Conservation (phyloP, 768 basidiomycete genomes). For the Lentinula edodes region DNA sequence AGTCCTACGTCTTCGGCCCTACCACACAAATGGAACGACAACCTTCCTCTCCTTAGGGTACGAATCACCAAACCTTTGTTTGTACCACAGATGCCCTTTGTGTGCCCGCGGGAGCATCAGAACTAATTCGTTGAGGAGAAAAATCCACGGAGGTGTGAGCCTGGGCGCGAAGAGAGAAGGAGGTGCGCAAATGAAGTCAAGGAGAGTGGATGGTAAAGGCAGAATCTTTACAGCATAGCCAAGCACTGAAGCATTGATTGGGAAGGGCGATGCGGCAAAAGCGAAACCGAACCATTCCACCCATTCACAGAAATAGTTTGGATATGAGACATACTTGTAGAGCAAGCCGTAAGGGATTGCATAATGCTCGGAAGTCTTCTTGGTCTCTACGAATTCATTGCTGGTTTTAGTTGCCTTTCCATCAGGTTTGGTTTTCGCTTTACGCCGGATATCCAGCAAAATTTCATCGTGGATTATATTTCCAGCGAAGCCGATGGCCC, state of each 20-base stretch:
- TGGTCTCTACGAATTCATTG: slow-evolving; percentile 13
- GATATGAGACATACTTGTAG: slow-evolving; percentile 78
- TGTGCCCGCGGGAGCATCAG: slow-evolving; percentile 81
- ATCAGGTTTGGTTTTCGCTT: slow-evolving; percentile 38
- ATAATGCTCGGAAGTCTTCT: slow-evolving; percentile 47
- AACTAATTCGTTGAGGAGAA: slow-evolving; percentile 65
- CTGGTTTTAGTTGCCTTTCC: slow-evolving; percentile 16
- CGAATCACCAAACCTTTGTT: slow-evolving; percentile 58
- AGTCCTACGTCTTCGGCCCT: not conserved
- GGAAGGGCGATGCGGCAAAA: slow-evolving; percentile 59
- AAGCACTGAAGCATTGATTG: slow-evolving; percentile 17
- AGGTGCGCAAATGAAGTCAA: slow-evolving; percentile 24
- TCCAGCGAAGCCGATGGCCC: slow-evolving; percentile 66
- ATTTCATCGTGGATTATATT: slow-evolving; percentile 92
- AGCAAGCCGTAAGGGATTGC: slow-evolving; percentile 77
- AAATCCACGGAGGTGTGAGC: slow-evolving; percentile 73
- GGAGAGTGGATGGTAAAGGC: slow-evolving; percentile 4
- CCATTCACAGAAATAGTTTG: slow-evolving; percentile 96
- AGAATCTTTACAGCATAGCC: not conserved
- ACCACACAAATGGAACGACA: slow-evolving; percentile 77
- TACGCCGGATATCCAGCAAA: slow-evolving; percentile 74
- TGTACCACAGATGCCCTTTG: slow-evolving; percentile 86
- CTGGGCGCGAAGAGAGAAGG: slow-evolving; percentile 31
- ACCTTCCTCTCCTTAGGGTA: slow-evolving; percentile 76
- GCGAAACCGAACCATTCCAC: slow-evolving; percentile 89